Evolutionary conservation across 2,329 filamentous ascomycete species (phyloP).

Genomic region (Colletotrichum truncatum): DNA sequence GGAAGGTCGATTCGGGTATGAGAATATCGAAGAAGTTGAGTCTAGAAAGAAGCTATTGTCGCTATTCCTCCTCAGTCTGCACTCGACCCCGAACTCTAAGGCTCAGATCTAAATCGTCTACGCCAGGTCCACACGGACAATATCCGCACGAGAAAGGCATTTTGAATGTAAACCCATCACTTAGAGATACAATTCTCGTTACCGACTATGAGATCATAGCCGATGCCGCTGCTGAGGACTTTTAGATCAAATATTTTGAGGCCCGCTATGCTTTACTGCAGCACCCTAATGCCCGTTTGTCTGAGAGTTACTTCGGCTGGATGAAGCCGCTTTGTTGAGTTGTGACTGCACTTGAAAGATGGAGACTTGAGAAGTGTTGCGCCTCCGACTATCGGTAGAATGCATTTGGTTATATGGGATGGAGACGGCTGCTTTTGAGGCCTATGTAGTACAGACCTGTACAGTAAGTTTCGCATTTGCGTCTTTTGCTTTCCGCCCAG

Average conservation of each 20-base stretch:
- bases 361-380: background rate
- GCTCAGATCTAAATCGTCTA: background rate
- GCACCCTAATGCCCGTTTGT: background rate
- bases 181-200: background rate
- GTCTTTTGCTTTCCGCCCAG: no score
- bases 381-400: background rate
- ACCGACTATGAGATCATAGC: background rate
- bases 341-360: background rate
- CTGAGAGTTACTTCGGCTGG: constrained; percentile 1
- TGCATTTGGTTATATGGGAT: background rate
- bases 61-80: background rate
- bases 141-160: background rate
- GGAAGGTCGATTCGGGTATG: background rate
- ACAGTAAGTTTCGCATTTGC: no score
- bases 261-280: background rate
- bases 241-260: constrained; percentile 8
- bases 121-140: background rate
- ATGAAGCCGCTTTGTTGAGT: background rate
- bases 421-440: background rate
- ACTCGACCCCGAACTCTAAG: background rate
- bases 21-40: constrained; percentile 1
- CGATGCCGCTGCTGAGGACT: background rate
- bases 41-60: background rate
- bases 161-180: background rate
- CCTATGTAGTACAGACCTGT: no score